Base-by-base conservation (phyloP, 805 yeast genomes). In the Suhomyces vadensis region DNA sequence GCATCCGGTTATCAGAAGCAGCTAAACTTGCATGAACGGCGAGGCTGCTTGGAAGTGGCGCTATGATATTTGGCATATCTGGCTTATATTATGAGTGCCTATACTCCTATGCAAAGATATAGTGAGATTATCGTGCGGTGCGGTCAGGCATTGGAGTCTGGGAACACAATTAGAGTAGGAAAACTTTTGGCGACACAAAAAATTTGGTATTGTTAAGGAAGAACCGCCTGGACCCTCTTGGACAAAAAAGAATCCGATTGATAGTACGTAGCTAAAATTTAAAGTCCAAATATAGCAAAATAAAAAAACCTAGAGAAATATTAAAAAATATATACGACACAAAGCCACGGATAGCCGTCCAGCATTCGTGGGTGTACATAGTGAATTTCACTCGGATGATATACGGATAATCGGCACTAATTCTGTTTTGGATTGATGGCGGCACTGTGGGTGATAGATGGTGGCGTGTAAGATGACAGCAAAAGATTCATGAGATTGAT, bases 1-100 rank as follows among this genome's bases (percentile, higher is more conserved):
- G 37, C 22, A 17, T 23, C 24, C 20, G 33, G 17, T 29, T 14
- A 20, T 29, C 20, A 29, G 33, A 29, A 14, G 33, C 19, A 16
- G 20, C 5, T 33, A 10, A 33, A 11, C 22, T 17, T 33, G 37
- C 37, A 33, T 33, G 24, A 33, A 33, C 22, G 37, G 24, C 37
- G 24, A 20, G 37, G 37, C 37, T 33, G 37, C 16, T 33, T 20
- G 20, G 37, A 19, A 14, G 37, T 29, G 33, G 33, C 33, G 33
- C 33, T 29, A 16, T 11, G 10, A 29, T 29, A 29, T 29, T 29
- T 8, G 20, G 20, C 20, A 29, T 9, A 14, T 29, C 19, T 29
- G 14, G 31, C 14, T 29, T 20, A 29, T n/a, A n/a, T n/a, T n/a
- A n/a, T n/a, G n/a, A n/a, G n/a, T n/a, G n/a, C n/a, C n/a, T n/a